A percentile compares a stretch with the other conserved stretches of the same genome.
Evolutionary conservation across 768 basidiomycete species (phyloP).

Genomic region (Boletus reticulatus): DNA sequence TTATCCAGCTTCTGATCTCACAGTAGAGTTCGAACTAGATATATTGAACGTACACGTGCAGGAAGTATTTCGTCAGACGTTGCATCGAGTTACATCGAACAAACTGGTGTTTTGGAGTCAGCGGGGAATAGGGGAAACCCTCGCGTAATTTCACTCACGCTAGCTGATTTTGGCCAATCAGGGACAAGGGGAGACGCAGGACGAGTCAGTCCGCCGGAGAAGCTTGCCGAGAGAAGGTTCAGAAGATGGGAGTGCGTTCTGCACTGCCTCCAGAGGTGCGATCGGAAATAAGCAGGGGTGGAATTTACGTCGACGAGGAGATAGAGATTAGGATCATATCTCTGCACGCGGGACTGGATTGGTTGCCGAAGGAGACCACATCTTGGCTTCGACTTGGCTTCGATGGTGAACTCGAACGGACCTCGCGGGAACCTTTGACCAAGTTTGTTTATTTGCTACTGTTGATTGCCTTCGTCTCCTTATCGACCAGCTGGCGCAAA

Average conservation of each 20-base stretch:
- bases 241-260: background rate
- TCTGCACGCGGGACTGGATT: background rate
- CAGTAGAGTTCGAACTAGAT: background rate
- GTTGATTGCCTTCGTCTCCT: too few relatives aligned
- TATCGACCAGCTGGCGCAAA: too few relatives aligned
- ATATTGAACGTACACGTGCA: constrained; percentile 4
- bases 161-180: constrained; percentile 3
- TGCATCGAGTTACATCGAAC: background rate
- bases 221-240: background rate
- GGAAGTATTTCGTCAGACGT: background rate
- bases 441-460: too few relatives aligned
- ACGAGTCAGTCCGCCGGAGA: background rate
- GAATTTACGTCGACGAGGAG: constrained; percentile 9
- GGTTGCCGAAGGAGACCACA: background rate
- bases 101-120: background rate
- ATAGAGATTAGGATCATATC: background rate
- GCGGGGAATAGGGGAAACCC: background rate
- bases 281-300: constrained; percentile 6
- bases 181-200: background rate
- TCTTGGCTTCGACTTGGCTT: background rate
- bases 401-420: too few relatives aligned
- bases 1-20: background rate
- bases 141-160: background rate
- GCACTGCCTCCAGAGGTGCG: background rate
- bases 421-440: too few relatives aligned